Conservation (phyloP, 768 basidiomycete genomes). For the Hygrocybe coccinea region DNA sequence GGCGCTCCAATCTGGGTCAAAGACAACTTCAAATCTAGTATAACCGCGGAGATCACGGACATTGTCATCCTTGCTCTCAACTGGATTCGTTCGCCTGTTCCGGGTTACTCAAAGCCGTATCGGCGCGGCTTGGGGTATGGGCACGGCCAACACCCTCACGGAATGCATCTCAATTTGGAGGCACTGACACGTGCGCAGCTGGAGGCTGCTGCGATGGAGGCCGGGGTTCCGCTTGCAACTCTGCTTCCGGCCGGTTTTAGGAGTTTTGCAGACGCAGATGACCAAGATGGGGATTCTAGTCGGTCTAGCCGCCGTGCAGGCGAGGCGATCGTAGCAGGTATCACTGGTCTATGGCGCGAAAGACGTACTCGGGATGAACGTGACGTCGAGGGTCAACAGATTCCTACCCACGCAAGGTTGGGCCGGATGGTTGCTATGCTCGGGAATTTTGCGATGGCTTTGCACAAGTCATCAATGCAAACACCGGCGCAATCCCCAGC, state of each 20-base stretch:
- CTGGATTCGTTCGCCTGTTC: constrained; percentile 15
- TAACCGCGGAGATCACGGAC: constrained; percentile 1
- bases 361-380: not conserved
- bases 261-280: constrained; percentile 12
- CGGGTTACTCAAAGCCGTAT: constrained; percentile 14
- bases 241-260: constrained; percentile 42
- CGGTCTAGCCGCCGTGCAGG: constrained; percentile 5
- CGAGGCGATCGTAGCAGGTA: not conserved
- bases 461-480: constrained; percentile 21
- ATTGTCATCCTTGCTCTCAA: constrained; percentile 6
- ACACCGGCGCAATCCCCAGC: not conserved
- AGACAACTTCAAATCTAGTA: constrained; percentile 21
- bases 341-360: not conserved
- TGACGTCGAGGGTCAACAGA: not conserved
- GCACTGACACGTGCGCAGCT: constrained; percentile 52
- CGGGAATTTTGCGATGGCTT: constrained; percentile 45
- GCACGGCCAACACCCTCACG: constrained; percentile 32
- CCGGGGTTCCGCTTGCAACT: constrained; percentile 53
- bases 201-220: constrained; percentile 61
- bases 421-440: constrained; percentile 55
- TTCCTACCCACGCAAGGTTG: constrained; percentile 51
- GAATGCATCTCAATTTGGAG: constrained; percentile 60
- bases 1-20: constrained; percentile 52
- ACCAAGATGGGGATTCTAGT: not conserved
- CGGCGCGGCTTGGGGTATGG: constrained; percentile 9